A percentile compares a stretch with the other conserved stretches of the same genome.
phyloP scores from a whole-genome alignment of 164 flowering plant genomes.

The Liriodendron chinense region DNA sequence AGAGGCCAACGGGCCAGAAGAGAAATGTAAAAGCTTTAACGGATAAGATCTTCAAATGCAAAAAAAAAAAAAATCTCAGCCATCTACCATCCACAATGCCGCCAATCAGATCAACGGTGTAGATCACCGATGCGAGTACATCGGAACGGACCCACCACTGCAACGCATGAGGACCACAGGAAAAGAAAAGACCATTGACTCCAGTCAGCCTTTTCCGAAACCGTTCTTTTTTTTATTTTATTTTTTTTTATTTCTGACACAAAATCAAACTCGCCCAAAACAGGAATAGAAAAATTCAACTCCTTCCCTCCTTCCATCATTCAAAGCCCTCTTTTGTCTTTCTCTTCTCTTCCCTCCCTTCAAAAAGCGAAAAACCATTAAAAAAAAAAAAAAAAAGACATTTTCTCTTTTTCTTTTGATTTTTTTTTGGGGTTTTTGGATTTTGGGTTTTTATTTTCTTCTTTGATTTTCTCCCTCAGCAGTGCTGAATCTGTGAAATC shows the following conservation, averaged over 20 bases:
- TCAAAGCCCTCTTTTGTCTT: slow-evolving; percentile 10
- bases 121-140: neutral
- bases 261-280: slow-evolving; percentile 1
- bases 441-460: neutral
- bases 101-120: neutral
- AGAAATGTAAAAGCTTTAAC: neutral
- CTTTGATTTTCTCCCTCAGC: slow-evolving; percentile 11
- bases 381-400: neutral
- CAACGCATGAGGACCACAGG: neutral
- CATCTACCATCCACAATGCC: too few species aligned
- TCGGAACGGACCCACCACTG: neutral
- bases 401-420: neutral
- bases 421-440: neutral
- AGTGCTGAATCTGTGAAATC: slow-evolving; percentile 36
- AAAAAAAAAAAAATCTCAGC: too few species aligned
- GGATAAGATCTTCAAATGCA: too few species aligned
- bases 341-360: neutral
- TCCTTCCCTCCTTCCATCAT: neutral
- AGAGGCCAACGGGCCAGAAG: neutral
- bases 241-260: slow-evolving; percentile 1
- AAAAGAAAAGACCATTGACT: neutral
- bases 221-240: neutral
- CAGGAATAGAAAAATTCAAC: slow-evolving; percentile 7
- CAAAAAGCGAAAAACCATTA: neutral
- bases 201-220: neutral